These are phyloP conservation scores for Fusarium sp. DNA, from an alignment of 2,329 filamentous ascomycete species.

Conservation along the genomic window DNA sequence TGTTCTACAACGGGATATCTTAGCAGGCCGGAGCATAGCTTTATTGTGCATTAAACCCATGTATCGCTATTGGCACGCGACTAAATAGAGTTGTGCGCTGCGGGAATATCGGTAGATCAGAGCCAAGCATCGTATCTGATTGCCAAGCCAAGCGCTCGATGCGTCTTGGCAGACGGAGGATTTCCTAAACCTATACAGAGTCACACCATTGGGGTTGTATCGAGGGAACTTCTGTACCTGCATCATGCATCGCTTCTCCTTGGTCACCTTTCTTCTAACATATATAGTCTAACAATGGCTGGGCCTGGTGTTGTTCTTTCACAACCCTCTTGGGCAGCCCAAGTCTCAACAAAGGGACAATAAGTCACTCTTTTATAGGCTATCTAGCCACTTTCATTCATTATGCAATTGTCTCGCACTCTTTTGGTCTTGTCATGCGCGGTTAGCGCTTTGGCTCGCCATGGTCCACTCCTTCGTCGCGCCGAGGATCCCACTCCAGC, in stretches of 20 bases:
- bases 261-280: not conserved
- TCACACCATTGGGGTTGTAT: not conserved
- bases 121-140: not conserved
- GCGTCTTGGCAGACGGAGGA: not conserved
- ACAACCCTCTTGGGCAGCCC: no score
- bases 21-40: not conserved
- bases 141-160: not conserved
- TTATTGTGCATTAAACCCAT: not conserved
- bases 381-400: not conserved
- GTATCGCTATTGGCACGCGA: not conserved
- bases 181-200: not conserved
- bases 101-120: not conserved
- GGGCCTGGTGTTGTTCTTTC: not conserved
- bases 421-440: not conserved
- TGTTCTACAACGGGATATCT: no score
- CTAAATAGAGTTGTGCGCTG: not conserved
- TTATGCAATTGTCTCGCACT: constrained; percentile 1
- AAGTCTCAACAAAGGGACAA: no score
- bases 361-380: not conserved
- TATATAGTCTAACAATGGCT: not conserved
- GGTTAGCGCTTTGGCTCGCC: constrained; percentile 2
- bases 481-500: not conserved
- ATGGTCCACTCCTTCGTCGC: not conserved
- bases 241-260: not conserved
- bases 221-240: not conserved